Evolutionary conservation across 108 stramenopile species (phyloP), one percentile per base, ranked within the genome.

Genomic region (Epipyxis sp.): DNA sequence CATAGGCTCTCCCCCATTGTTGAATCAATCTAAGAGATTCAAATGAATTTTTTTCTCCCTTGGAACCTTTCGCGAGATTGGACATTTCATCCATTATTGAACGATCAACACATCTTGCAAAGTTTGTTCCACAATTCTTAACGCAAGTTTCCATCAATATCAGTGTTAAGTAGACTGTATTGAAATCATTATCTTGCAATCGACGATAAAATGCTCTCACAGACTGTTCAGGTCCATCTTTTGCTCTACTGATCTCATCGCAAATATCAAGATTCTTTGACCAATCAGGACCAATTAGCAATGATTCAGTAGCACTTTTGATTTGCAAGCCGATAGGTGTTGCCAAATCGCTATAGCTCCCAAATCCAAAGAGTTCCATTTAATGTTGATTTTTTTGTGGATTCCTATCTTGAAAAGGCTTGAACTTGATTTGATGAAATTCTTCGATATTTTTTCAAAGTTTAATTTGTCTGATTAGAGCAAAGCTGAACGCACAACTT

Each of bases 221-320:
- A 40, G 71, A 30, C 54, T 32, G 25, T 45, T 65, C 79, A 42
- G 44, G 32, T 37, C 6, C 30, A 16, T 80, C 79, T 40, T 27
- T 3, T 10, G 43, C 41, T 44, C 57, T 1, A 50, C 74, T 80
- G 46, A 80, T 39, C 1, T 16, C 46, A 40, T 80, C 79, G 35
- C 79, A 80, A 10, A 80, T 37, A 3, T 69, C 62, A 69, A 80
- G 27, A 29, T 80, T 80, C 69, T 59, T 27, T 13, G 71, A 20
- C 79, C 79, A 80, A 74, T 80, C 79, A 1, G 79, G 79, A 30
- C 29, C 71, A 0, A 80, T 6, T 74, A 40, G 32, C 20, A 54
- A 42, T n/a, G 35, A 42, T 1, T 69, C 41, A 25, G 79, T 80
- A n/a, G 74, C 79, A 35, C 20, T 16, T 6, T 80, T 69, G 0